phyloP scores from a whole-genome alignment of 1,284 basidiomycete genomes.

The Ganoderma multipileum region DNA sequence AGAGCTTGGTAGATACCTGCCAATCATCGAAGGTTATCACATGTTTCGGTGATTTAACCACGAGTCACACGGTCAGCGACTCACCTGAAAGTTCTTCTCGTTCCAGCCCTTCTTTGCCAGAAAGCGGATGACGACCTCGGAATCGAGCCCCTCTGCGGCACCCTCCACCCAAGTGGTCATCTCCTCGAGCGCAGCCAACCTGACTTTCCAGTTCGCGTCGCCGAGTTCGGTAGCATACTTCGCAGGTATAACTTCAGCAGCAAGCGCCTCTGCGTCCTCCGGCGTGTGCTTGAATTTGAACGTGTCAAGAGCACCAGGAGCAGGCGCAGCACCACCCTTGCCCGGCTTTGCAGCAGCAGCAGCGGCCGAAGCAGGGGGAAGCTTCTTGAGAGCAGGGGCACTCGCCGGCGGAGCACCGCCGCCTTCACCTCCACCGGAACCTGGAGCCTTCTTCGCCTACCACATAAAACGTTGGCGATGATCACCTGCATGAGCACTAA shows the following conservation, averaged over 20 bases:
- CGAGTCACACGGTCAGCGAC: constrained; percentile 28
- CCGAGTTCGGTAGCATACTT: constrained; percentile 77
- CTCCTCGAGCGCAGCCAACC: constrained; percentile 88
- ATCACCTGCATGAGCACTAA: neutral
- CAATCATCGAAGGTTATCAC: constrained; percentile 10
- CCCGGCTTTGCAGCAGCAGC: constrained; percentile 51
- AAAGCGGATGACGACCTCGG: constrained; percentile 91
- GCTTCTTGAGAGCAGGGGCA: constrained; percentile 53
- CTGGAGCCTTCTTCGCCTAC: constrained; percentile 62
- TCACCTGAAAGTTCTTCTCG: constrained; percentile 98
- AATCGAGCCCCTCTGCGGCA: constrained; percentile 75
- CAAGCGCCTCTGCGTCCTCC: constrained; percentile 91
- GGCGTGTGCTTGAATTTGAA: constrained; percentile 93
- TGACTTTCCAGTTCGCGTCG: constrained; percentile 93
- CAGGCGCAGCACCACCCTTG: constrained; percentile 55
- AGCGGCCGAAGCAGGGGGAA: constrained; percentile 43
- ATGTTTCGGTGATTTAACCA: constrained; percentile 1
- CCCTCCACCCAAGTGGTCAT: constrained; percentile 86
- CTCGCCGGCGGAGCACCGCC: constrained; percentile 39
- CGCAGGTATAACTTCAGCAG: constrained; percentile 77
- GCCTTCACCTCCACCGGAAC: constrained; percentile 33
- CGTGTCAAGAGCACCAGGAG: constrained; percentile 71
- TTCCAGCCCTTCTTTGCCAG: constrained; percentile 94
- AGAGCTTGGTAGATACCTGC: constrained; percentile 90
- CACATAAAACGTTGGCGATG: neutral